Conservation (phyloP, 495 filamentous ascomycete genomes). For the Penicillium ucsense region DNA sequence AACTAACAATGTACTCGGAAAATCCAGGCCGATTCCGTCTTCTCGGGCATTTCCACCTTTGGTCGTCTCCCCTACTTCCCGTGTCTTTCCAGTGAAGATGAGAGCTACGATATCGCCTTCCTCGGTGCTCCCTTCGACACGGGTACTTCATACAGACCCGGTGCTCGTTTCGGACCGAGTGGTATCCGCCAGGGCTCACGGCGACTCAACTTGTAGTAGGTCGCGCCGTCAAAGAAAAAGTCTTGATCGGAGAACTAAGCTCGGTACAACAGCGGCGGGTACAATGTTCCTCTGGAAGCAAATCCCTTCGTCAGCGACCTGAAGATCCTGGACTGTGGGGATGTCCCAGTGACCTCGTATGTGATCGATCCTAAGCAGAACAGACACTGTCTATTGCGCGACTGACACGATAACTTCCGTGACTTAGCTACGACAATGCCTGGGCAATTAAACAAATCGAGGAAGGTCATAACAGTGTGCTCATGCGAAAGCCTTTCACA, state of each 20-base stretch:
- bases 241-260: background rate
- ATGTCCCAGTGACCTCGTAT: conserved; percentile 57
- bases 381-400: background rate
- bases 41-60: conserved; percentile 67
- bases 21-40: conserved; percentile 57
- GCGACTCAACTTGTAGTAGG: conserved; percentile 58
- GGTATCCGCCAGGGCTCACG: conserved; percentile 75
- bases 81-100: conserved; percentile 59
- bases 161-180: conserved; percentile 73
- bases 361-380: background rate
- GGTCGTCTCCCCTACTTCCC: conserved; percentile 69
- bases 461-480: conserved; percentile 47
- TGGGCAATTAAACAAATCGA: conserved; percentile 67
- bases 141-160: conserved; percentile 69
- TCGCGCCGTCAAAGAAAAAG: conserved; percentile 2
- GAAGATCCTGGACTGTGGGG: conserved; percentile 64
- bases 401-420: background rate
- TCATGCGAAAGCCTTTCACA: conserved; percentile 42
- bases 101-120: conserved; percentile 76
- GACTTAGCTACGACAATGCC: conserved; percentile 50
- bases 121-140: conserved; percentile 62
- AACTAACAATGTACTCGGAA: background rate
- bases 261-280: conserved; percentile 35
- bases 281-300: conserved; percentile 49
- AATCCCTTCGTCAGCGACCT: conserved; percentile 60